These are phyloP conservation scores for Huntiella bhutanensis DNA, from an alignment of 2,329 filamentous ascomycete genomes.

Conservation along the genomic window DNA sequence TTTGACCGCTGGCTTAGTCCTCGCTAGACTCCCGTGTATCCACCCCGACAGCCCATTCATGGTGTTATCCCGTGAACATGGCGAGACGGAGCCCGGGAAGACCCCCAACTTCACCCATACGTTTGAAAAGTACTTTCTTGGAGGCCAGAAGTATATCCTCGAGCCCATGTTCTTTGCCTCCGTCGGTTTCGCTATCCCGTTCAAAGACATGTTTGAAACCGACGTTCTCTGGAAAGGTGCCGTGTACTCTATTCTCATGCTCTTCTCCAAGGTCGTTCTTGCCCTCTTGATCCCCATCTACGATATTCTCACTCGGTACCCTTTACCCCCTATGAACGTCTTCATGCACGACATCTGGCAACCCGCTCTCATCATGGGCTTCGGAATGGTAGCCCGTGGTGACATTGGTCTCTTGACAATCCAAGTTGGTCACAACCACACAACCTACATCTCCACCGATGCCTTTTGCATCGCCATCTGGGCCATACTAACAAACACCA, in stretches of 20 bases:
- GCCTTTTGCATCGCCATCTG: slow-evolving; percentile 34
- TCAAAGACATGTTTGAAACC: slow-evolving; percentile 33
- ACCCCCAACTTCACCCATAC: slow-evolving; percentile 22
- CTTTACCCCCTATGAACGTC: background rate
- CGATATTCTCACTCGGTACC: slow-evolving; percentile 17
- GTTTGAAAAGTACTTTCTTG: slow-evolving; percentile 20
- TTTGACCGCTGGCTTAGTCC: slow-evolving; percentile 22
- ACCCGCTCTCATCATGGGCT: slow-evolving; percentile 33
- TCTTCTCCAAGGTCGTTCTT: slow-evolving; percentile 21
- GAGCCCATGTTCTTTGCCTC: slow-evolving; percentile 39
- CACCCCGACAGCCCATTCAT: slow-evolving; percentile 19
- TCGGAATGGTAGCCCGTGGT: slow-evolving; percentile 40
- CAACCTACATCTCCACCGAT: slow-evolving; percentile 32
- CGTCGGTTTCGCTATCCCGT: slow-evolving; percentile 42
- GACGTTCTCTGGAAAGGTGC: slow-evolving; percentile 35
- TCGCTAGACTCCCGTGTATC: slow-evolving; percentile 20
- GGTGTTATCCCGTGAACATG: slow-evolving; percentile 18
- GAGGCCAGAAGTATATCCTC: slow-evolving; percentile 25
- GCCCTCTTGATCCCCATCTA: slow-evolving; percentile 13
- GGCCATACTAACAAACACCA: slow-evolving; percentile 37
- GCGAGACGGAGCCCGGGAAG: slow-evolving; percentile 17
- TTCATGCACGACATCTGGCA: slow-evolving; percentile 20
- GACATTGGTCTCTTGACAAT: slow-evolving; percentile 41
- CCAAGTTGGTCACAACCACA: slow-evolving; percentile 15
- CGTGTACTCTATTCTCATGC: slow-evolving; percentile 37